A percentile compares a stretch with the other conserved stretches of the same genome.
These are phyloP conservation scores for Calocybe gangraenosa DNA, from an alignment of 768 basidiomycete species.

Conservation along the genomic window DNA sequence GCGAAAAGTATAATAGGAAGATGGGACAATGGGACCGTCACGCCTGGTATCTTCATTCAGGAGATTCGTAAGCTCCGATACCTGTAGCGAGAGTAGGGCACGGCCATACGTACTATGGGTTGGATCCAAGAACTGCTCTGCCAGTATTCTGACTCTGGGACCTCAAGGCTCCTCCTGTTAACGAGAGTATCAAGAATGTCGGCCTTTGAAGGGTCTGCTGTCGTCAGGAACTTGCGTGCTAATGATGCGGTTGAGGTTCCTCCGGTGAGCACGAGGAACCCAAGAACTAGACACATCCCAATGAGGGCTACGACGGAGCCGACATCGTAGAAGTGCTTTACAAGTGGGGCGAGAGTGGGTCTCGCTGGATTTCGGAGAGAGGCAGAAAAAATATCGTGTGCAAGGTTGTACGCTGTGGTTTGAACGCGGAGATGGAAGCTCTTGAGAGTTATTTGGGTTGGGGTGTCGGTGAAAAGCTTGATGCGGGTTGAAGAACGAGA, in stretches of 20 bases:
- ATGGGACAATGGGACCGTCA: conserved; percentile 75
- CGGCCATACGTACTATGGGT: conserved; percentile 28
- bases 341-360: conserved; percentile 17
- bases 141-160: no score
- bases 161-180: conserved; percentile 7
- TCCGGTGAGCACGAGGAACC: conserved; percentile 35
- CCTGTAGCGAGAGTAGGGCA: not conserved
- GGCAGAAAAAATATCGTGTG: conserved; percentile 40
- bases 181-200: not conserved
- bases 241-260: conserved; percentile 12
- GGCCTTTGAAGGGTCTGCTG: not conserved
- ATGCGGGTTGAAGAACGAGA: conserved; percentile 2
- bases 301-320: conserved; percentile 41
- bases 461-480: conserved; percentile 16
- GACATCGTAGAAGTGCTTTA: conserved; percentile 43
- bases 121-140: conserved; percentile 12
- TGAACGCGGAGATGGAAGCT: conserved; percentile 37
- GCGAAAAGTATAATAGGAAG: conserved; percentile 61
- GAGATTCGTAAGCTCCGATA: not conserved
- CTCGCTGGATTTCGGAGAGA: conserved; percentile 28
- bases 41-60: conserved; percentile 68
- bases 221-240: conserved; percentile 4
- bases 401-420: conserved; percentile 45
- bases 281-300: conserved; percentile 44
- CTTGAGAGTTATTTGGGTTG: conserved; percentile 20